Conservation (phyloP, 805 yeast species). For the Metschnikowia orientalis region DNA sequence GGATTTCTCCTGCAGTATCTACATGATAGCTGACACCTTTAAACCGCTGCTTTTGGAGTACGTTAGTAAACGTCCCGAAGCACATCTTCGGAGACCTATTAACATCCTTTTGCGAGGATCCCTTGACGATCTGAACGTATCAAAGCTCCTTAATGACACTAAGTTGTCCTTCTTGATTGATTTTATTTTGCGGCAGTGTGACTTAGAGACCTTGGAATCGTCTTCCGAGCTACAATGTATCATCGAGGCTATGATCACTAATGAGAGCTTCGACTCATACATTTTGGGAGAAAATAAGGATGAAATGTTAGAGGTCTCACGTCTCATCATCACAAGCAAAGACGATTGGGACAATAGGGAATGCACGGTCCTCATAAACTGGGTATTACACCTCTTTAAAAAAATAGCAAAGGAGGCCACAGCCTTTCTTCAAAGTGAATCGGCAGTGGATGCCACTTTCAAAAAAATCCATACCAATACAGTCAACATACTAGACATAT, state of each 20-base stretch:
- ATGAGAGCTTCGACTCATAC: slow-evolving; percentile 5
- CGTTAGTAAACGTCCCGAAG: not conserved
- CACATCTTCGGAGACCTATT: slow-evolving; percentile 9
- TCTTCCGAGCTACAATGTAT: slow-evolving; percentile 5
- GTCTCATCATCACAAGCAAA: slow-evolving; percentile 32
- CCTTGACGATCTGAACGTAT: slow-evolving; percentile 1
- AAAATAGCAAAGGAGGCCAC: slow-evolving; percentile 15
- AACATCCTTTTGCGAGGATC: slow-evolving; percentile 4
- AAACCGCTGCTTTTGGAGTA: slow-evolving; percentile 2
- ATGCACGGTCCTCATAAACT: slow-evolving; percentile 35
- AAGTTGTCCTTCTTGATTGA: slow-evolving; percentile 3
- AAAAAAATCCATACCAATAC: slow-evolving; percentile 15
- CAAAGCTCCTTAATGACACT: not conserved
- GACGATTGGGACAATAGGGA: slow-evolving; percentile 40
- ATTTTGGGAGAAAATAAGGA: slow-evolving; percentile 1
- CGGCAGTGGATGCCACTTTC: slow-evolving; percentile 5
- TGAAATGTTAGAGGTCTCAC: slow-evolving; percentile 4
- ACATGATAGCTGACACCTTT: slow-evolving; percentile 5
- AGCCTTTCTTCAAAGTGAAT: slow-evolving; percentile 10
- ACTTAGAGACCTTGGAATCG: not conserved
- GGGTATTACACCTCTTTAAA: slow-evolving; percentile 34
- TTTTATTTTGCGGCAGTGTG: slow-evolving; percentile 6
- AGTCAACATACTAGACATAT: slow-evolving; percentile 35
- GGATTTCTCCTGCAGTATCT: slow-evolving; percentile 1
- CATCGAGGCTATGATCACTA: slow-evolving; percentile 7